These are phyloP conservation scores for Ceratocystis ficicola DNA, from an alignment of 2,329 filamentous ascomycete species.

Conservation along the genomic window DNA sequence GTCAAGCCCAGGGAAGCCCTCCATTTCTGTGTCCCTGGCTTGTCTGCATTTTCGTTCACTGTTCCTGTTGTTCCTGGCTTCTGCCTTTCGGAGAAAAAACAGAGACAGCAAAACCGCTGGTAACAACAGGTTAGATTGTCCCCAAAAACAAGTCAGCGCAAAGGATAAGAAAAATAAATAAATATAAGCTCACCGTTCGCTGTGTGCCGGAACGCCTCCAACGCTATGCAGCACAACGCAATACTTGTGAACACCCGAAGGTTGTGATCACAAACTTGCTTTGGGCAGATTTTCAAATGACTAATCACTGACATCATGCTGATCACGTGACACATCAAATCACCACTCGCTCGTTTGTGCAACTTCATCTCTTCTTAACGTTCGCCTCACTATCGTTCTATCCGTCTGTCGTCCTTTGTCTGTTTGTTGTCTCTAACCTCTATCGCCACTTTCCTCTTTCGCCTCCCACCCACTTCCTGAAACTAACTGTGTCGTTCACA, in stretches of 20 bases:
- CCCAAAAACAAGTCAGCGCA: too few species aligned
- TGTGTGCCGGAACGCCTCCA: too few species aligned
- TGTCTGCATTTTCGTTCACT: not conserved
- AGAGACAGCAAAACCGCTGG: too few species aligned
- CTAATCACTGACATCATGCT: not conserved
- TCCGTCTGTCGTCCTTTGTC: too few species aligned
- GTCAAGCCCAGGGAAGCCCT: too few species aligned
- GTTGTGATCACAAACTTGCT: not conserved
- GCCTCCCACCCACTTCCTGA: not conserved
- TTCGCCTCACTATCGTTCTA: not conserved
- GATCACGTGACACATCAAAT: not conserved
- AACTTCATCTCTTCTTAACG: not conserved
- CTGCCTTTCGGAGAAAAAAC: not conserved
- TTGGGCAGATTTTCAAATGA: not conserved
- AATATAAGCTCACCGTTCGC: too few species aligned
- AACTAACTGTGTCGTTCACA: not conserved
- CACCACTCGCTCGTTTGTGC: not conserved
- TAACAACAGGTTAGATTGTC: too few species aligned
- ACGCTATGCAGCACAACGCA: not conserved
- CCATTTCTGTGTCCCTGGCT: not conserved
- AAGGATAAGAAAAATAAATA: too few species aligned
- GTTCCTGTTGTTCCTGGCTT: not conserved
- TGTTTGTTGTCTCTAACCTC: not conserved
- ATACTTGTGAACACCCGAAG: not conserved
- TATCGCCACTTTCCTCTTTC: not conserved